Percentiles rank a stretch among this genome's conserved stretches.
These are phyloP conservation scores for Schizosaccharomyces cryophilus DNA, from an alignment of 805 yeast species.

Conservation along the genomic window DNA sequence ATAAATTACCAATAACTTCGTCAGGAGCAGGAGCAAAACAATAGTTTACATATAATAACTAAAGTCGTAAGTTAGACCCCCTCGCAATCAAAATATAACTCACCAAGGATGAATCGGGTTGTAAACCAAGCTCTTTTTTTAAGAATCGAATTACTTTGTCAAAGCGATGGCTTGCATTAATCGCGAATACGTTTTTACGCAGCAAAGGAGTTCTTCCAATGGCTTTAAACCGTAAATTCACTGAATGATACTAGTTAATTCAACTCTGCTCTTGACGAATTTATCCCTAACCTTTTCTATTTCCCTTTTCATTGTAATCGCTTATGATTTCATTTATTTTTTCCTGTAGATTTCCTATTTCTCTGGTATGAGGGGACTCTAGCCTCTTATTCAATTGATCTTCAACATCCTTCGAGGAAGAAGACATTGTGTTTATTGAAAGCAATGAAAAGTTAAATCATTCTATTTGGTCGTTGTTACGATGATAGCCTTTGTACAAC, in stretches of 20 bases:
- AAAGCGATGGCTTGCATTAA: background rate
- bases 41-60: background rate
- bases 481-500: too few species aligned
- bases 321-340: background rate
- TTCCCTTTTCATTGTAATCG: background rate
- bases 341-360: background rate
- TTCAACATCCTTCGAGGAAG: too few species aligned
- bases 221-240: background rate
- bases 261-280: background rate
- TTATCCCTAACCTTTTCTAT: background rate
- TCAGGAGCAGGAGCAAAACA: background rate
- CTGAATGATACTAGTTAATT: background rate
- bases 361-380: background rate
- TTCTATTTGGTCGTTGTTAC: too few species aligned
- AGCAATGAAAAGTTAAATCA: too few species aligned
- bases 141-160: background rate
- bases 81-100: background rate
- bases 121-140: background rate
- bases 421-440: too few species aligned
- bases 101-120: background rate
- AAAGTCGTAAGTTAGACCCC: background rate
- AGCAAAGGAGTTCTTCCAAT: background rate
- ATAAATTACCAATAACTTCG: background rate
- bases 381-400: too few species aligned
- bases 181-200: background rate